phyloP scores from a whole-genome alignment of 2,329 filamentous ascomycete species.

The Plenodomus lindquistii region DNA sequence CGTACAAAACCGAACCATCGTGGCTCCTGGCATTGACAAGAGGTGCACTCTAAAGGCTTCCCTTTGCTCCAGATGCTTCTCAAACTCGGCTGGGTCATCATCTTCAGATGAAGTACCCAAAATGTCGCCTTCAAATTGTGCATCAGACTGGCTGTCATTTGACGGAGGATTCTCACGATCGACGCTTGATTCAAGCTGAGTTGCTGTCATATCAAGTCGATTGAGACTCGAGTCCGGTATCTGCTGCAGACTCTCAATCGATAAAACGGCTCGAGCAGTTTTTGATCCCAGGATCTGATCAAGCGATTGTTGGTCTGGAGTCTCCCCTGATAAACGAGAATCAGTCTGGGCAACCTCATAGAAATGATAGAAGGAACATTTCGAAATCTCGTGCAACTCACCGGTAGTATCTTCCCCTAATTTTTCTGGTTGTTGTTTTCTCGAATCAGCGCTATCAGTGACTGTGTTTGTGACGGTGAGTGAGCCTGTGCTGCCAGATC shows the following conservation, averaged over 20 bases:
- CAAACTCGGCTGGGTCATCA: constrained; percentile 8
- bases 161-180: constrained; percentile 6
- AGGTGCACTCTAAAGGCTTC: constrained; percentile 24
- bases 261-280: constrained; percentile 12
- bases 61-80: constrained; percentile 15
- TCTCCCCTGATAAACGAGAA: background rate
- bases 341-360: too few species aligned
- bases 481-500: constrained; percentile 21
- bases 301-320: background rate
- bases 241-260: constrained; percentile 26
- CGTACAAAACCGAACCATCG: constrained; percentile 24
- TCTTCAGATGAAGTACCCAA: constrained; percentile 1
- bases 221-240: constrained; percentile 29
- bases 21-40: constrained; percentile 20
- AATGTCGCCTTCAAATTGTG: background rate
- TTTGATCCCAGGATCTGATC: background rate
- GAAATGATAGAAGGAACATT: too few species aligned
- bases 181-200: constrained; percentile 1
- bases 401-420: too few species aligned
- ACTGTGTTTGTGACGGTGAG: constrained; percentile 1
- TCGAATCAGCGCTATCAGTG: too few species aligned
- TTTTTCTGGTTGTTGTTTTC: too few species aligned
- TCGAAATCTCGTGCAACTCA: too few species aligned
- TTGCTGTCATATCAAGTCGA: constrained; percentile 22
- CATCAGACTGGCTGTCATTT: background rate